Evolutionary conservation across 768 basidiomycete genomes (phyloP).

Genomic region (Tylopilus subfusipes): DNA sequence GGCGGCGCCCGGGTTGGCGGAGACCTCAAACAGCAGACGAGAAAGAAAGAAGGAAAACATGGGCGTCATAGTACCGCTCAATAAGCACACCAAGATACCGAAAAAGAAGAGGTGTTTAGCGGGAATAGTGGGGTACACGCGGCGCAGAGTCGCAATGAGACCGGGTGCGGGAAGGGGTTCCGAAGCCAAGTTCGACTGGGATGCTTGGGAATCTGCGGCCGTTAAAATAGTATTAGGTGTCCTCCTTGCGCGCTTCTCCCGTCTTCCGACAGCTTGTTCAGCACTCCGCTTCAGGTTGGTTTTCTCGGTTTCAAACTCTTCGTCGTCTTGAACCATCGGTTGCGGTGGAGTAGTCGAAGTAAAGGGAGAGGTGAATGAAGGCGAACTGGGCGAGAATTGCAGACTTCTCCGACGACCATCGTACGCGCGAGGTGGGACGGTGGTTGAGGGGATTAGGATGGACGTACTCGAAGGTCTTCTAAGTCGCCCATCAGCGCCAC

Average conservation of each 20-base stretch:
- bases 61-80: constrained; percentile 84
- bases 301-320: constrained; percentile 46
- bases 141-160: constrained; percentile 42
- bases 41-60: constrained; percentile 90
- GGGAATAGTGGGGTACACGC: constrained; percentile 69
- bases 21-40: constrained; percentile 71
- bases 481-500: constrained; percentile 17
- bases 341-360: neutral
- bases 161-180: constrained; percentile 12
- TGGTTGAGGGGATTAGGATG: constrained; percentile 35
- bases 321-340: constrained; percentile 34
- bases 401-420: constrained; percentile 43
- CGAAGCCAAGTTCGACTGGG: constrained; percentile 1
- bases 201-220: constrained; percentile 5
- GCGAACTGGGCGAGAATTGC: constrained; percentile 62
- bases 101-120: constrained; percentile 64
- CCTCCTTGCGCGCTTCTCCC: constrained; percentile 25
- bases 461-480: constrained; percentile 34
- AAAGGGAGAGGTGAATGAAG: constrained; percentile 35
- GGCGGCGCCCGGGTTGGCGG: constrained; percentile 62
- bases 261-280: constrained; percentile 36
- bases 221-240: neutral
- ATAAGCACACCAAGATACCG: constrained; percentile 65
- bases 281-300: constrained; percentile 38
- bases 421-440: constrained; percentile 29